These are phyloP conservation scores for Zarea fungicola DNA, from an alignment of 2,329 filamentous ascomycete species.

Conservation along the genomic window DNA sequence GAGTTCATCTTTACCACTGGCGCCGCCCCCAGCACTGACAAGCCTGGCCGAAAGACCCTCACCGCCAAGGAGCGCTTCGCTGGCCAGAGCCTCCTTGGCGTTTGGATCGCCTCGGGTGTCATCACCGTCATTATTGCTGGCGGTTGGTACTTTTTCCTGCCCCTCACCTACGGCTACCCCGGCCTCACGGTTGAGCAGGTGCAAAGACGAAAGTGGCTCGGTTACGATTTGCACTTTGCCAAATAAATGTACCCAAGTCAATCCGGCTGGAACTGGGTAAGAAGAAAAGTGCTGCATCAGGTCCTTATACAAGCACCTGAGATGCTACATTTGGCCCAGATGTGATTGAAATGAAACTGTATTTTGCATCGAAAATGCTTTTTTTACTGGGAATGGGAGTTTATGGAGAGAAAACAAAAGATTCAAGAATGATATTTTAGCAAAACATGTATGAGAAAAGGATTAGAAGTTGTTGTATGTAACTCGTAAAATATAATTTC, in stretches of 20 bases:
- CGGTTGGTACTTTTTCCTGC: conserved; percentile 90
- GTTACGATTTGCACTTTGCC: conserved; percentile 96
- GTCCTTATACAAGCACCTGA: no score
- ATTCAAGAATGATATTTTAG: conserved; percentile 1
- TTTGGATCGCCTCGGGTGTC: conserved; percentile 72
- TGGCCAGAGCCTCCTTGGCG: conserved; percentile 67
- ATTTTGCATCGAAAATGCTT: conserved; percentile 4
- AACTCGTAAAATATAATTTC: not conserved
- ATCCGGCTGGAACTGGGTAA: no score
- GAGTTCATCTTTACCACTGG: conserved; percentile 97
- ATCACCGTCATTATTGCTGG: conserved; percentile 65
- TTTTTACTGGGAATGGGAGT: conserved; percentile 4
- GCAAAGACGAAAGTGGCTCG: conserved; percentile 84
- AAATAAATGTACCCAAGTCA: conserved; percentile 57
- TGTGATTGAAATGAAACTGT: no score
- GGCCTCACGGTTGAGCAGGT: conserved; percentile 77
- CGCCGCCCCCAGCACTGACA: conserved; percentile 44
- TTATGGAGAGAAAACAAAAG: not conserved
- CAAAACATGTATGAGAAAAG: conserved; percentile 9
- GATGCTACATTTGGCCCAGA: no score
- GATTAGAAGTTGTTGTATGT: not conserved
- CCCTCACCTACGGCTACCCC: conserved; percentile 91
- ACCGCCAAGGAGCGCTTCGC: conserved; percentile 79
- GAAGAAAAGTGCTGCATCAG: no score
- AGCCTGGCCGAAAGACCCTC: conserved; percentile 51